Conservation (phyloP, 2,329 filamentous ascomycete species). For the Colletotrichum kahawae region DNA sequence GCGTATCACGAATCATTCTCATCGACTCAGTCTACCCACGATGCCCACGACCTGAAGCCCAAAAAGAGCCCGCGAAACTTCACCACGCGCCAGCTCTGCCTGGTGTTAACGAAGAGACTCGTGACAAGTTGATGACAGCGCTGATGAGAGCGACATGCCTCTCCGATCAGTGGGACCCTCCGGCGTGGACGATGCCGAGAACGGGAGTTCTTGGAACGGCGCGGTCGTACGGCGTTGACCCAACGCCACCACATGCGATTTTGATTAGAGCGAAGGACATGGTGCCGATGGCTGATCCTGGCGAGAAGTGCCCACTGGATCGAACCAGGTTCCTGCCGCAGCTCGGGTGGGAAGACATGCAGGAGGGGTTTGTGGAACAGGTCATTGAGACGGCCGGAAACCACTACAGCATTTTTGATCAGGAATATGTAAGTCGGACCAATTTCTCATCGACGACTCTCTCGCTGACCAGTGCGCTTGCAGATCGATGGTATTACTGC, state of each 20-base stretch:
- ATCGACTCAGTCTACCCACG: slow-evolving; percentile 14
- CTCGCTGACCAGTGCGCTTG: not conserved
- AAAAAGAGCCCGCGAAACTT: slow-evolving; percentile 9
- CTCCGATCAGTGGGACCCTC: slow-evolving; percentile 8
- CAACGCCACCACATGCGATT: not conserved
- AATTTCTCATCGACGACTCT: fast-evolving
- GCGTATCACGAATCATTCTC: slow-evolving; percentile 8
- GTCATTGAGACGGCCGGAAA: slow-evolving; percentile 11
- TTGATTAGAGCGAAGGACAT: slow-evolving; percentile 4
- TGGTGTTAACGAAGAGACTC: not conserved
- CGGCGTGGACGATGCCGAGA: not conserved
- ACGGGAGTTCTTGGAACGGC: not conserved
- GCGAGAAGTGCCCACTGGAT: slow-evolving; percentile 5
- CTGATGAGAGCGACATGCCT: slow-evolving; percentile 14
- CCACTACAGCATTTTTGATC: slow-evolving; percentile 11
- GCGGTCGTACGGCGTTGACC: not conserved
- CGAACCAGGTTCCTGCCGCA: slow-evolving; percentile 9
- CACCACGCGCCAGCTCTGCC: slow-evolving; percentile 3
- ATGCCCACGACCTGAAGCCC: slow-evolving; percentile 2
- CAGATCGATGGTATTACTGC: slow-evolving; percentile 3
- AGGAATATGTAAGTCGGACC: not conserved
- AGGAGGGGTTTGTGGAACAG: slow-evolving; percentile 5
- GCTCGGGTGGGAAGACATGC: slow-evolving; percentile 13
- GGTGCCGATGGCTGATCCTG: slow-evolving; percentile 12
- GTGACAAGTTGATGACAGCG: slow-evolving; percentile 10